Evolutionary conservation across 1,139 yeast genomes (phyloP).

Genomic region (Meyerozyma carpophila): DNA sequence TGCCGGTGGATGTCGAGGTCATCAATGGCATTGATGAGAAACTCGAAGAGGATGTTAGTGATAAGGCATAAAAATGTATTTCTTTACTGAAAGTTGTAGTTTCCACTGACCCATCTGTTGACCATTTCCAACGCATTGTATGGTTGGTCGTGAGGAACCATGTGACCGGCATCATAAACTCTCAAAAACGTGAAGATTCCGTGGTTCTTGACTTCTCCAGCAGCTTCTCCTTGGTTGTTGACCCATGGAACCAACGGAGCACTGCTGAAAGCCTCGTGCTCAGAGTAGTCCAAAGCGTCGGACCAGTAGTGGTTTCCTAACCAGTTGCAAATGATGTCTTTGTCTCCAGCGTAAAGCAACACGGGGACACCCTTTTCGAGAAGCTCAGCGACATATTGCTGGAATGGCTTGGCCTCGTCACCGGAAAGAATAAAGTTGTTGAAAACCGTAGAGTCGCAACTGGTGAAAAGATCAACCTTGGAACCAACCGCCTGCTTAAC

Average conservation of each 20-base stretch:
- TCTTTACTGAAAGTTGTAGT: conserved; percentile 21
- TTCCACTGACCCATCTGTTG: conserved; percentile 67
- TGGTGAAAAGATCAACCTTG: conserved; percentile 47
- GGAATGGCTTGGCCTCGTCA: conserved; percentile 64
- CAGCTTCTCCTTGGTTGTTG: conserved; percentile 36
- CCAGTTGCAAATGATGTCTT: conserved; percentile 38
- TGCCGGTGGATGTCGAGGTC: conserved; percentile 10
- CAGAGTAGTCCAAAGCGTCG: conserved; percentile 23
- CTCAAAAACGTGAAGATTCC: conserved; percentile 56
- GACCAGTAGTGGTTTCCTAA: conserved; percentile 34
- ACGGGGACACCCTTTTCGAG: conserved; percentile 45
- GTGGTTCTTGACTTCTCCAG: conserved; percentile 54
- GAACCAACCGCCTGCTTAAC: conserved; percentile 61
- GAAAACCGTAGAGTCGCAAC: conserved; percentile 56
- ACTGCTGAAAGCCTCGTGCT: conserved; percentile 20
- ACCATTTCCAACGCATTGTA: conserved; percentile 68
- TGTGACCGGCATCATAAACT: conserved; percentile 65
- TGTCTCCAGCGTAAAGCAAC: conserved; percentile 36
- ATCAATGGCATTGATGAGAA: conserved; percentile 8
- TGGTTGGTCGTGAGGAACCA: conserved; percentile 83
- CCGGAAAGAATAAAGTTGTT: conserved; percentile 52
- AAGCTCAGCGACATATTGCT: conserved; percentile 51
- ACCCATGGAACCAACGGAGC: conserved; percentile 38
- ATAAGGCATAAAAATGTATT: background rate
- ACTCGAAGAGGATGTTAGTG: background rate